These are phyloP conservation scores for Fusarium solani-melongenae DNA, from an alignment of 2,329 filamentous ascomycete genomes.

Conservation along the genomic window DNA sequence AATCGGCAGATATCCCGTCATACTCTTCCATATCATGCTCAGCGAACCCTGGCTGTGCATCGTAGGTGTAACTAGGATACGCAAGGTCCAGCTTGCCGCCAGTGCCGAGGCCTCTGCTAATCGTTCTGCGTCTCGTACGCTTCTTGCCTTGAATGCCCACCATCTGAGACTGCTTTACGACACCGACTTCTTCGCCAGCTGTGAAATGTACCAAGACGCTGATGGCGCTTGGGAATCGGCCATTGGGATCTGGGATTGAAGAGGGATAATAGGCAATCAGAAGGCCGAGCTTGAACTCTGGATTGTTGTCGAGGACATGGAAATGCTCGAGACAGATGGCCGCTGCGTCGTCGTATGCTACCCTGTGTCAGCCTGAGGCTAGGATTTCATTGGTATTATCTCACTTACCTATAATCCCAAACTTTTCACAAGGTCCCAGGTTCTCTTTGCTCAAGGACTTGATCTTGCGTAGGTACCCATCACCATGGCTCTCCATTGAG, in stretches of 20 bases:
- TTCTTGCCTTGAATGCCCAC: constrained; percentile 58
- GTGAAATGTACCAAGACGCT: constrained; percentile 55
- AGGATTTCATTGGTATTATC: background rate
- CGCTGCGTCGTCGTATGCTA: constrained; percentile 58
- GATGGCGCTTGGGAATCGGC: constrained; percentile 53
- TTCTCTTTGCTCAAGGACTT: constrained; percentile 46
- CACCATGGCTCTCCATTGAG: constrained; percentile 49
- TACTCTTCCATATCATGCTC: constrained; percentile 77
- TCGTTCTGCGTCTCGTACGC: constrained; percentile 47
- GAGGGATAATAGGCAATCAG: constrained; percentile 60
- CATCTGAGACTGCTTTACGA: constrained; percentile 56
- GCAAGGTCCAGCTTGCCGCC: constrained; percentile 51
- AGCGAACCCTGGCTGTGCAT: constrained; percentile 73
- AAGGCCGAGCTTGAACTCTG: constrained; percentile 54
- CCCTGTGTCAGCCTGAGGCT: background rate
- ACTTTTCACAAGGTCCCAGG: constrained; percentile 55
- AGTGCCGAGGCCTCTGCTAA: constrained; percentile 51
- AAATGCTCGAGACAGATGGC: constrained; percentile 57
- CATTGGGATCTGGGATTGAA: constrained; percentile 55
- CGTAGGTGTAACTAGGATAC: constrained; percentile 55
- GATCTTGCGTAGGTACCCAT: constrained; percentile 50
- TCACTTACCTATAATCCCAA: constrained; percentile 54
- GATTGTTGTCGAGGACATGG: constrained; percentile 57
- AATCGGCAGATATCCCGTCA: constrained; percentile 69
- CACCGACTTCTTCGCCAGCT: constrained; percentile 51